Percentiles rank a stretch among this genome's conserved stretches.
Conservation (phyloP, 768 basidiomycete genomes). For the Russula ochroleuca region DNA sequence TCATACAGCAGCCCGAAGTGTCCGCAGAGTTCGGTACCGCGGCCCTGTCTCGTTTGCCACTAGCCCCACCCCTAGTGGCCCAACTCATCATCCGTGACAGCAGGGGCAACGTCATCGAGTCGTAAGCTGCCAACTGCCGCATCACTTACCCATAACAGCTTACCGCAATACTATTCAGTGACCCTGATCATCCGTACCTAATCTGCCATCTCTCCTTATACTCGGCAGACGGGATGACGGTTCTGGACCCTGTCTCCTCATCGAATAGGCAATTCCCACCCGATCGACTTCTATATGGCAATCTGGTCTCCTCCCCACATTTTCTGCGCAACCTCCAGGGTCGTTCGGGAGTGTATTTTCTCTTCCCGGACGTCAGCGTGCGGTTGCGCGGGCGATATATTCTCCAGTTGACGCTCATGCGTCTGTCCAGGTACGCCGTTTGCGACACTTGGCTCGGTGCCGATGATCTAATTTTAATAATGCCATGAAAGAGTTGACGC, state of each 20-base stretch:
- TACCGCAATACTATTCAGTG: conserved; percentile 43
- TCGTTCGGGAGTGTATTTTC: conserved; percentile 76
- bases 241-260: conserved; percentile 61
- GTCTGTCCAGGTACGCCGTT: conserved; percentile 68
- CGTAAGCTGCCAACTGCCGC: conserved; percentile 52
- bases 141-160: conserved; percentile 18
- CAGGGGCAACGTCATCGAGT: conserved; percentile 64
- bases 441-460: neutral
- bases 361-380: conserved; percentile 89
- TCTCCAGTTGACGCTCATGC: conserved; percentile 67
- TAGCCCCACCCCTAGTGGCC: conserved; percentile 80
- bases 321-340: conserved; percentile 77
- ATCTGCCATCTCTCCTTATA: conserved; percentile 77
- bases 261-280: conserved; percentile 45
- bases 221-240: conserved; percentile 58
- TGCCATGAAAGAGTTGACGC: conserved; percentile 50
- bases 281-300: conserved; percentile 73
- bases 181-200: conserved; percentile 82
- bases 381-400: conserved; percentile 72
- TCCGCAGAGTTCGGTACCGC: conserved; percentile 78
- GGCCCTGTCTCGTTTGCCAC: conserved; percentile 71
- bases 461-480: conserved; percentile 21
- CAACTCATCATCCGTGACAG: conserved; percentile 72
- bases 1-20: conserved; percentile 78
- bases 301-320: conserved; percentile 77